Base-by-base conservation (phyloP, 2,329 filamentous ascomycete species). In the Penicillium sp. region DNA sequence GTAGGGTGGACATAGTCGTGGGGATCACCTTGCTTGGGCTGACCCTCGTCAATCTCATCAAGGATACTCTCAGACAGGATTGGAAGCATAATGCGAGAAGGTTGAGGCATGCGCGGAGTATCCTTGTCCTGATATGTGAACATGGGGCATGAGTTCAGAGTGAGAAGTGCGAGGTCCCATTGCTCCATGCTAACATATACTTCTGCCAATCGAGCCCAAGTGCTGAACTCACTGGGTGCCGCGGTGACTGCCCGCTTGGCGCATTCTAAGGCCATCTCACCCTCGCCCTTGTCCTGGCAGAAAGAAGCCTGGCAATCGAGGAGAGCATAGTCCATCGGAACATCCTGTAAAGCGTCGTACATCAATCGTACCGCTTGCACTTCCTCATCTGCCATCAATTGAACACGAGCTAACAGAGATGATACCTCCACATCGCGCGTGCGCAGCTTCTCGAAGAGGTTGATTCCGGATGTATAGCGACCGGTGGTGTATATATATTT, bases 51-150 rank as follows among this genome's bases (percentile, higher is more conserved):
- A 62, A 99, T 96, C 70, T 99, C 94, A 65, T 99, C 94, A 50
- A 97, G 85, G 54, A 92, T 86, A 16, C 91, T 96, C 73, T 97
- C 94, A 0, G 89, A 83, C 48, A 97, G 82, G 14, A 93, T 90
- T 0, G 94, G 94, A 13, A 99, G 83, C 63, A 90, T 86, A 37
- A 97, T 89, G 52, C 92, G 90, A 65, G 89, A 88, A 0, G 94
- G 92, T 68, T 96, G 92, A 1, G 94, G 94, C 89, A 97, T 93
- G 55, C 94, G 78, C 3, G 94, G 94, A 5, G 92, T 89, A 71
- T 99, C 94, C 74, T 97, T 97, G 75, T 99, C 94, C 75, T 97
- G 94, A 74, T 99, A 97, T 6, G 94, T 99, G 74, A 99, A 99
- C 94, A 99, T 99, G 8, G 94, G 94, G 73, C 94, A 99, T 16